Base-by-base conservation (phyloP, 116 monocot species). In the Zostera marina region DNA sequence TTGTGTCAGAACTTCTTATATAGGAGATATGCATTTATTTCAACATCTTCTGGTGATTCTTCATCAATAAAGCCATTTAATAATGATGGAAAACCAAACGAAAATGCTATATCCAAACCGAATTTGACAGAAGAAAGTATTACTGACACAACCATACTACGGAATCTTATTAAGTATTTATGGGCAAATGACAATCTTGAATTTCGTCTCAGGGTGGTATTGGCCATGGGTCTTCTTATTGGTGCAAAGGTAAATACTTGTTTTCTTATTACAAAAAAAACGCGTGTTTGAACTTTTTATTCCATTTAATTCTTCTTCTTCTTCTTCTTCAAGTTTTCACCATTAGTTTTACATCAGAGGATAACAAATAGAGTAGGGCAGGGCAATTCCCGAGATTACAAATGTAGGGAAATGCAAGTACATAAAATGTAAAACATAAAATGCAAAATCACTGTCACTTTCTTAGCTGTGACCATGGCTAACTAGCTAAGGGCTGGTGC, bases 131-230 rank as follows among this genome's bases (percentile, higher is more conserved):
- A 93, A 13, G 75, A 81, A 42, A 60, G 81, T 56, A 71, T 84
- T 54, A 71, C 88, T 22, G 93, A 93, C 26, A 68, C 66, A n/a
- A 68, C 59, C 21, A 94, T 94, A 9, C 65, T 94, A 47, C 68
- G 69, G 22, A 78, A 68, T 44, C 81, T 94, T 48, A 73, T 66
- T 15, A 94, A 84, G 64, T 78, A 88, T 53, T 77, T 94, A 60
- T 85, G 87, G 79, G 54, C 77, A 53, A 79, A 77, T 56, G 88
- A 88, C 55, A 88, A 75, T 63, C 45, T 52, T 16, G 94, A 94
- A 21, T 94, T 88, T 54, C 84, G 79, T 11, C 57, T 81, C 7
- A 84, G 94, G 63, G 77, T 84, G 26, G 41, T 73, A 6, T 44
- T 81, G 44, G 76, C 94, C 19, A 69, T 94, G 54, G 70, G 71